Base-by-base conservation (phyloP, 2,329 filamentous ascomycete species). In the Exophiala viscosa region DNA sequence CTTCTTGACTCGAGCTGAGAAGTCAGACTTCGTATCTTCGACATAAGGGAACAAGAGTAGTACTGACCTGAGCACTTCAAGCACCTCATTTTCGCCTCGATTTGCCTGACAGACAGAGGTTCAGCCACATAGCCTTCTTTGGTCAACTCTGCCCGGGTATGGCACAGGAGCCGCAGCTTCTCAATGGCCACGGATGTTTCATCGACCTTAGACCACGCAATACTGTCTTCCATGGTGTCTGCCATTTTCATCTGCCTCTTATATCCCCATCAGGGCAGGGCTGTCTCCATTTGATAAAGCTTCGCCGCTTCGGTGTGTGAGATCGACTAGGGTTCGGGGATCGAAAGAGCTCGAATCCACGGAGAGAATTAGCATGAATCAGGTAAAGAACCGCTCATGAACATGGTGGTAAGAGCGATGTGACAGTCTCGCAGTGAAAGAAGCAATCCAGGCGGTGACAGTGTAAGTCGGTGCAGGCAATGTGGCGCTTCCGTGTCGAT, bases 1-100 rank as follows among this genome's bases (percentile, higher is more conserved):
- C 11, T 15, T 13, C 34, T 10, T 36, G 10, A 36, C 34, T 36
- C 34, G 34, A 36, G 34, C 34, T 36, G 23, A 28, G 23, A 28
- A 28, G 23, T 28, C 23, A 28, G 23, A 5, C 23, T 28, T 7
- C 23, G 23, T 28, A 28, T 14, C 35, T 23, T 23, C 11, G 36
- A 28, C 39, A 13, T 43, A 13, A n/a, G 18, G 11, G 23, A 14
- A 18, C 6, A 8, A 11, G 36, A 11, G 6, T n/a, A 5, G 33
- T 13, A 28, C 49, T 23, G 23, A 54, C 54, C 52, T 34, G 49
- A 33, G 32, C 57, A 59, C 32, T 46, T 43, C 15, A 6, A 7
- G 23, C 58, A 59, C 45, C 54, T 55, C 33, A 46, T 53, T 17
- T 62, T 62, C n/a, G 38, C 20, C 43, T 55, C 52, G n/a, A 60